Evolutionary conservation across 2,329 filamentous ascomycete species (phyloP).

Genomic region (Pestalotiopsis sp.): DNA sequence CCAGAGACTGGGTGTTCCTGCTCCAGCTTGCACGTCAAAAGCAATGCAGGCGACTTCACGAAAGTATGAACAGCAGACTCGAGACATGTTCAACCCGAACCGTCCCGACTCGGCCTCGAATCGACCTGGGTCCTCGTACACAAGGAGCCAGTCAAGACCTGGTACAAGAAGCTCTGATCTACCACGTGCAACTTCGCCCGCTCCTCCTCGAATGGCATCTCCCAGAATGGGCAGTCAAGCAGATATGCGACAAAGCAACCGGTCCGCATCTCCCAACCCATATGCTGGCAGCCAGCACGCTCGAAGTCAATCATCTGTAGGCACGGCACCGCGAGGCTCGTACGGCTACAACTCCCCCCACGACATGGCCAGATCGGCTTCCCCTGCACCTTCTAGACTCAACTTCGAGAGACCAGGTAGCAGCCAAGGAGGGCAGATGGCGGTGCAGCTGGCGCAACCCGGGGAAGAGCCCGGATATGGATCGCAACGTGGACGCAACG

Average conservation of each 20-base stretch:
- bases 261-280: slow-evolving; percentile 66
- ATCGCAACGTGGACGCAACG: slow-evolving; percentile 47
- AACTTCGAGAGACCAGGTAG: slow-evolving; percentile 54
- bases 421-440: slow-evolving; percentile 61
- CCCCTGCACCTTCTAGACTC: slow-evolving; percentile 48
- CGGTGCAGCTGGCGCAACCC: slow-evolving; percentile 67
- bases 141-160: slow-evolving; percentile 53
- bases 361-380: slow-evolving; percentile 47
- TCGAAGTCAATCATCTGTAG: slow-evolving; percentile 37
- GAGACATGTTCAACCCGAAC: slow-evolving; percentile 69
- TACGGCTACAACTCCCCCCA: slow-evolving; percentile 56
- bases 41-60: slow-evolving; percentile 96
- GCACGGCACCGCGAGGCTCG: slow-evolving; percentile 45
- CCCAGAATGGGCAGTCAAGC: slow-evolving; percentile 61
- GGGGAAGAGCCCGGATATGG: slow-evolving; percentile 60
- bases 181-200: slow-evolving; percentile 67
- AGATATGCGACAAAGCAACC: slow-evolving; percentile 44
- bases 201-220: slow-evolving; percentile 64
- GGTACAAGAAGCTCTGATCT: slow-evolving; percentile 62
- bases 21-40: slow-evolving; percentile 87
- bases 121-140: slow-evolving; percentile 18
- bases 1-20: slow-evolving; percentile 82
- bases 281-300: slow-evolving; percentile 46
- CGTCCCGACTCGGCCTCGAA: slow-evolving; percentile 34
- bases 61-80: slow-evolving; percentile 81